Conservation (phyloP, 257 asterid genomes). For the Handroanthus guayacan region DNA sequence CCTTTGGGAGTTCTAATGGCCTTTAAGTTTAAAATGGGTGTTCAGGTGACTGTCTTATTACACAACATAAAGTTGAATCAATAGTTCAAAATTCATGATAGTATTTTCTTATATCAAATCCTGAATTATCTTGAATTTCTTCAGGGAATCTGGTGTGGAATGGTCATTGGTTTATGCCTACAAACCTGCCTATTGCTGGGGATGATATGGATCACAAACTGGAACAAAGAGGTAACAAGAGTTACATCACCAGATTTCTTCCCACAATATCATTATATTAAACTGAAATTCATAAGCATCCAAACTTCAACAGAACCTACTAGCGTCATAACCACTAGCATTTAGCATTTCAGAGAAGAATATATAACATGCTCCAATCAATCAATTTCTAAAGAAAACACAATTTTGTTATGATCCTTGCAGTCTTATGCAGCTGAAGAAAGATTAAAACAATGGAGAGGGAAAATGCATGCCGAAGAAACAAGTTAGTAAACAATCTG, state of each 20-base stretch:
- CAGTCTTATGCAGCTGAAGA: constrained; percentile 57
- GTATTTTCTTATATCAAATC: background rate
- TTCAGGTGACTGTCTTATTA: constrained; percentile 38
- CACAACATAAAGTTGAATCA: too few relatives aligned
- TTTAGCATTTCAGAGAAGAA: background rate
- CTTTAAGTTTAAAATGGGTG: constrained; percentile 47
- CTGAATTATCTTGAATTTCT: background rate
- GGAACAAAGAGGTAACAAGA: constrained; percentile 53
- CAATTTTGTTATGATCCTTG: constrained; percentile 1
- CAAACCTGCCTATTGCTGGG: constrained; percentile 47
- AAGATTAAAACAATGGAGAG: constrained; percentile 58
- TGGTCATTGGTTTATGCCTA: constrained; percentile 50
- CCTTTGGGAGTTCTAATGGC: constrained; percentile 54
- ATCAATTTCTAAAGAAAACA: background rate
- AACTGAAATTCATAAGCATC: background rate
- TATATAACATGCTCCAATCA: background rate
- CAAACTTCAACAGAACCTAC: background rate
- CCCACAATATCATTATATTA: background rate
- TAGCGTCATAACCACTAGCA: background rate
- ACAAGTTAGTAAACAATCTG: background rate
- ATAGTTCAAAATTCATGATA: background rate
- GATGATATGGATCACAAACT: constrained; percentile 46
- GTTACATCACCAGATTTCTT: too few relatives aligned
- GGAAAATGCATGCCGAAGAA: constrained; percentile 25
- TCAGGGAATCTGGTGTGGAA: constrained; percentile 64